Evolutionary conservation across 257 asterid species (phyloP), one percentile per base, ranked within the genome.

Genomic region (Henckelia pumila): DNA sequence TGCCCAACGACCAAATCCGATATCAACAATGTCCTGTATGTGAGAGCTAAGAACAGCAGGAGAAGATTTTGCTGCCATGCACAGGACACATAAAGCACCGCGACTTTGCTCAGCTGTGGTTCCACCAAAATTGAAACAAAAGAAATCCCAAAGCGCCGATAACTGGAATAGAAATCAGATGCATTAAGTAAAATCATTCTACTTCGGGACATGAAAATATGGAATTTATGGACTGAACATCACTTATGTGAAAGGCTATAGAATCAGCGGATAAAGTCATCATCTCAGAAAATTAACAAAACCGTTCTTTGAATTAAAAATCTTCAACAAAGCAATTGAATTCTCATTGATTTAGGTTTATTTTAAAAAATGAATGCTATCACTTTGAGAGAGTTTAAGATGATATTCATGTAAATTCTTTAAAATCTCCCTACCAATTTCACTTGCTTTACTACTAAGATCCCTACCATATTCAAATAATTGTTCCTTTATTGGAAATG

Each of bases 1-100:
- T 26, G 99, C 97, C 99, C 99, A 93, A 32, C 96, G 88, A 69
- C 99, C 99, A 71, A 93, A 93, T 49, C 99, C 99, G 63, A 93
- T 90, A 77, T 93, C 99, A 69, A 93, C 80, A 75, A 93, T 93
- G 77, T 88, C 95, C 77, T 91, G 97, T 29, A 90, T 75, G 80
- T 93, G 97, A 75, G 95, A 84, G 77, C 95, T 86, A 69, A 93
- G 95, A 78, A 93, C 81, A 56, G 71, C 71, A 71, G 90, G 81
- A 69, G 88, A 84, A 56, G 85, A 76, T 76, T 91, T 90, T 70
- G 99, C 95, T 52, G 97, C 95, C 97, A 93, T 93, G 76, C 95
- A 93, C 72, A 93, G 75, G 72, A 90, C 85, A 70, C 95, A 86
- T 73, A 93, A 85, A 73, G 99, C 99, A 56, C 95, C 97, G 60